Evolutionary conservation across 2,329 filamentous ascomycete species (phyloP).

Genomic region (Colletotrichum theobromicola): DNA sequence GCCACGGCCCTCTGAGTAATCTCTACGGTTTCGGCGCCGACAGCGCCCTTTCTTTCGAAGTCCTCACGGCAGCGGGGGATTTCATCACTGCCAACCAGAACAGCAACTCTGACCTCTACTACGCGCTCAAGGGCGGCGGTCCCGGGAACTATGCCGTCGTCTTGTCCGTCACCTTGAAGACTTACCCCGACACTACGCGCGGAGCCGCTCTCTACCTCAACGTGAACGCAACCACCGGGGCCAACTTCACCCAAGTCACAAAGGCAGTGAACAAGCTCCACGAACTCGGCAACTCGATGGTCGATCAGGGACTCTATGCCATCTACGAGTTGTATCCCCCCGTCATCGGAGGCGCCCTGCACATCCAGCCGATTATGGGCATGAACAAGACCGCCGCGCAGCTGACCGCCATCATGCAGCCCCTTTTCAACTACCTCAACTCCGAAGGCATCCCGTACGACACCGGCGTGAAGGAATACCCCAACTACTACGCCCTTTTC

Average conservation of each 20-base stretch:
- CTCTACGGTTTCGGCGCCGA: slow-evolving; percentile 51
- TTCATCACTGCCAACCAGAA: slow-evolving; percentile 47
- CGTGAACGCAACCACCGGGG: slow-evolving; percentile 15
- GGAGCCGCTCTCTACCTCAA: slow-evolving; percentile 16
- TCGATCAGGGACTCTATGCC: slow-evolving; percentile 18
- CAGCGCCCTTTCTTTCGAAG: slow-evolving; percentile 51
- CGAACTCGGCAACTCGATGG: slow-evolving; percentile 12
- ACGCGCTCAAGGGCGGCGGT: slow-evolving; percentile 60
- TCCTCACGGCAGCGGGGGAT: slow-evolving; percentile 50
- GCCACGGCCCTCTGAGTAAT: slow-evolving; percentile 53
- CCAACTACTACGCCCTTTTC: slow-evolving; percentile 18
- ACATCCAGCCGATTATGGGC: slow-evolving; percentile 24
- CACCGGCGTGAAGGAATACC: not conserved
- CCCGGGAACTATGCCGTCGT: slow-evolving; percentile 59
- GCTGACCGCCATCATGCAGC: slow-evolving; percentile 5
- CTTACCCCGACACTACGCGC: slow-evolving; percentile 37
- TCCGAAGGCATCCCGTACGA: slow-evolving; percentile 15
- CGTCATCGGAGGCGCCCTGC: slow-evolving; percentile 1
- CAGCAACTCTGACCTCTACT: slow-evolving; percentile 59
- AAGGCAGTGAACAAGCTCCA: slow-evolving; percentile 17
- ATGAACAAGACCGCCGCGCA: slow-evolving; percentile 21
- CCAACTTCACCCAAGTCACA: slow-evolving; percentile 5
- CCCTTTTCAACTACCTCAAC: slow-evolving; percentile 11
- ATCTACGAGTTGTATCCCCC: slow-evolving; percentile 21
- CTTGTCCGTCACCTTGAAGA: slow-evolving; percentile 56